phyloP scores from a whole-genome alignment of 1,284 basidiomycete genomes.

The Trametes polyzona region DNA sequence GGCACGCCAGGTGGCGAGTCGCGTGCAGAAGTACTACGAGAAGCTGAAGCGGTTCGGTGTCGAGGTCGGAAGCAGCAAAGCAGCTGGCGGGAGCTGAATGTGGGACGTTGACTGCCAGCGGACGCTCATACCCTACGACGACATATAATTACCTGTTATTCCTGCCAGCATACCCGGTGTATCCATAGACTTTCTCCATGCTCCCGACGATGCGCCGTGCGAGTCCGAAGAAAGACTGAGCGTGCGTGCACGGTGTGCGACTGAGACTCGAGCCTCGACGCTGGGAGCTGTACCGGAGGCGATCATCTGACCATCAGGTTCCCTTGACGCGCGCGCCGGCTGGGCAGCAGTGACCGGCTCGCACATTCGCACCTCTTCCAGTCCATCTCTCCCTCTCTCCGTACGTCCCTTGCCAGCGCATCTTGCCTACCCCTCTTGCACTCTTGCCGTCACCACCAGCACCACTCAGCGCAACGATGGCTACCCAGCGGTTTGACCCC shows the following conservation, averaged over 20 bases:
- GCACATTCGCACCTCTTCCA: neutral
- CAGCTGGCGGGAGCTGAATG: neutral
- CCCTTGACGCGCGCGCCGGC: slow-evolving; percentile 16
- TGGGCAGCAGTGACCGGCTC: neutral
- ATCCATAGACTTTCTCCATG: slow-evolving; percentile 12
- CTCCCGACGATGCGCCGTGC: slow-evolving; percentile 20
- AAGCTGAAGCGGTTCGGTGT: slow-evolving; percentile 77
- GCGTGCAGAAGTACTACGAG: slow-evolving; percentile 84
- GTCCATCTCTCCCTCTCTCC: neutral
- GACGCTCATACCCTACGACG: neutral
- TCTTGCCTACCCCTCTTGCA: neutral
- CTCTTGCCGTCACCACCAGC: neutral
- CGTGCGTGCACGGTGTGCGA: too few species aligned
- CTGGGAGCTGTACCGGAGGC: slow-evolving; percentile 16
- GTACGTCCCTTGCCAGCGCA: slow-evolving; percentile 23
- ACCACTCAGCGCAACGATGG: neutral
- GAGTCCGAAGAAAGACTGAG: too few species aligned
- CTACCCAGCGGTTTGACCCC: neutral
- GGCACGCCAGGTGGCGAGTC: slow-evolving; percentile 80
- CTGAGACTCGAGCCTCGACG: neutral
- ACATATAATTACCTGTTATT: neutral
- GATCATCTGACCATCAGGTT: slow-evolving; percentile 28
- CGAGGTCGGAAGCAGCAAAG: slow-evolving; percentile 33
- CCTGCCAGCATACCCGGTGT: slow-evolving; percentile 1
- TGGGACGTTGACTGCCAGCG: neutral